Percentiles rank a stretch among this genome's conserved stretches.
Evolutionary conservation across 345 rosid genomes (phyloP).

Genomic region (Gossypium herbaceum): DNA sequence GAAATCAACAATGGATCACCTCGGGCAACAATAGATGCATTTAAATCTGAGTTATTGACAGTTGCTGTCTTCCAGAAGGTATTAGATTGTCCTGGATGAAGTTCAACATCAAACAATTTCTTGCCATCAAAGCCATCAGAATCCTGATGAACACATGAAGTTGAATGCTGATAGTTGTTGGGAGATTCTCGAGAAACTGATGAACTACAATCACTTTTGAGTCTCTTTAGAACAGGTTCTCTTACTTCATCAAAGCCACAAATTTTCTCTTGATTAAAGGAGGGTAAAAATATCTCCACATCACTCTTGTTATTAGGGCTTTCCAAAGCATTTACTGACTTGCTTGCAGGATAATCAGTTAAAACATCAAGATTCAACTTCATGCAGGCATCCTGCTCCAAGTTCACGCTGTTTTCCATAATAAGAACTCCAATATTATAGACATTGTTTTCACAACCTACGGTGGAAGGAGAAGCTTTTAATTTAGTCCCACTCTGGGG

Average conservation of each 20-base stretch:
- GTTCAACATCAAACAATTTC: slow-evolving; percentile 53
- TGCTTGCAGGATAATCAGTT: slow-evolving; percentile 32
- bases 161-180: slow-evolving; percentile 17
- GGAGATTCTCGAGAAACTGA: slow-evolving; percentile 15
- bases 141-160: slow-evolving; percentile 16
- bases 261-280: slow-evolving; percentile 18
- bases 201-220: slow-evolving; percentile 16
- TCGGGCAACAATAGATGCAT: slow-evolving; percentile 18
- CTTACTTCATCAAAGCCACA: slow-evolving; percentile 19
- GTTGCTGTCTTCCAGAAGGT: slow-evolving; percentile 25
- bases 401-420: slow-evolving; percentile 30
- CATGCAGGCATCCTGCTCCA: slow-evolving; percentile 37
- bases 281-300: slow-evolving; percentile 15
- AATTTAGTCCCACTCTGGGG: not conserved
- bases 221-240: slow-evolving; percentile 16
- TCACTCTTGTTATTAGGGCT: slow-evolving; percentile 30
- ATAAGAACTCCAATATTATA: slow-evolving; percentile 19
- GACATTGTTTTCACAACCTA: slow-evolving; percentile 14
- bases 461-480: slow-evolving; percentile 10
- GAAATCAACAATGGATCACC: slow-evolving; percentile 20
- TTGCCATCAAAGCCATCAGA: slow-evolving; percentile 29
- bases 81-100: slow-evolving; percentile 32
- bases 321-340: slow-evolving; percentile 28
- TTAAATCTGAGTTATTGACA: slow-evolving; percentile 24
- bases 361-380: slow-evolving; percentile 48